Evolutionary conservation across 805 yeast species (phyloP).

Genomic region (Lachancea meyersii): DNA sequence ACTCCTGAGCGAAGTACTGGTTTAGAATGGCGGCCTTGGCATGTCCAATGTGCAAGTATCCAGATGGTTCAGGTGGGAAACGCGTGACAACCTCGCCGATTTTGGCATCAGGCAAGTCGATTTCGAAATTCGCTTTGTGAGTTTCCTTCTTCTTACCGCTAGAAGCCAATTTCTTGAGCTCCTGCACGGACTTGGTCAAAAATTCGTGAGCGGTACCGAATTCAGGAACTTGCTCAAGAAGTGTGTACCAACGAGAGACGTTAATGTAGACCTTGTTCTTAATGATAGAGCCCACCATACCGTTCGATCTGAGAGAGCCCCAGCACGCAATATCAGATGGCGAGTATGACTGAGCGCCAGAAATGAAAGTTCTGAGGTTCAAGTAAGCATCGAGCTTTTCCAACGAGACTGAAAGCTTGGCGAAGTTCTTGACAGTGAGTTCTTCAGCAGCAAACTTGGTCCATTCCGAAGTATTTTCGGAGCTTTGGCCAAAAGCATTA

Average conservation of each 20-base stretch:
- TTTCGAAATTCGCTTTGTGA: constrained; percentile 92
- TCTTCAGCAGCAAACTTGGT: constrained; percentile 58
- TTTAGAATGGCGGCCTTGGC: constrained; percentile 97
- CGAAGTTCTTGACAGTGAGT: constrained; percentile 78
- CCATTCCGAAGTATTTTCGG: constrained; percentile 52
- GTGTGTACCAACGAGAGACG: constrained; percentile 88
- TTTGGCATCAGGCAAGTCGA: constrained; percentile 84
- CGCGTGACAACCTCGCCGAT: constrained; percentile 96
- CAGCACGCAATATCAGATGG: constrained; percentile 82
- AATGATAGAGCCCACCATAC: constrained; percentile 84
- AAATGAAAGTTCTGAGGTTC: constrained; percentile 74
- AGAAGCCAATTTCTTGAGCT: constrained; percentile 64
- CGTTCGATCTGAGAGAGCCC: constrained; percentile 92
- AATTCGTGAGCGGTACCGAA: constrained; percentile 67
- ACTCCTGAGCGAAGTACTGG: constrained; percentile 91
- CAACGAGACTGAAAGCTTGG: constrained; percentile 68
- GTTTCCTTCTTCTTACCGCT: constrained; percentile 69
- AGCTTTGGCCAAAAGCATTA: constrained; percentile 29
- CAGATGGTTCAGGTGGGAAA: constrained; percentile 99
- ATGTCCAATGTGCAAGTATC: constrained; percentile 95
- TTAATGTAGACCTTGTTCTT: constrained; percentile 80
- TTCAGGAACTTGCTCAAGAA: constrained; percentile 57
- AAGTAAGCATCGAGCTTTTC: constrained; percentile 77
- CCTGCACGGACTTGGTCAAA: constrained; percentile 63
- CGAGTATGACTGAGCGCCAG: constrained; percentile 55